Conservation (phyloP, 1,139 yeast genomes). For the Yamadazyma diddensiae region DNA sequence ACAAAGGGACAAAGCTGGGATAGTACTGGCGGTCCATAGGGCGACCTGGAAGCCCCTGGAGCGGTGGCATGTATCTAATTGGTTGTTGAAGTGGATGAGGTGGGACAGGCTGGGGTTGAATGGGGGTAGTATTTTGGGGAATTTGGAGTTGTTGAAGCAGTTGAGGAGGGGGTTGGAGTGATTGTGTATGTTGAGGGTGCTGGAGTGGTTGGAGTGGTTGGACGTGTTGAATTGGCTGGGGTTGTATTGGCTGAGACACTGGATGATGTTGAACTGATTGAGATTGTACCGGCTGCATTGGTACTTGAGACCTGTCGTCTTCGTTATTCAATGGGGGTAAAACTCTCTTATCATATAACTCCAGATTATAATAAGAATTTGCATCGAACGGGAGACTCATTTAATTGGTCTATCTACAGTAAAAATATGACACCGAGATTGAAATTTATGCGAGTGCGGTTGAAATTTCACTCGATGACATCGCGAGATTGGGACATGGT, state of each 20-base stretch:
- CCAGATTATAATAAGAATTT: too few species aligned
- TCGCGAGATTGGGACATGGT: too few species aligned
- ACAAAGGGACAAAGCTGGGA: too few species aligned
- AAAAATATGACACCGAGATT: too few species aligned
- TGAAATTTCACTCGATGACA: too few species aligned
- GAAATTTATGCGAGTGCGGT: too few species aligned
- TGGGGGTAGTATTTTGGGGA: background rate
- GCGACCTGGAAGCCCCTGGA: background rate
- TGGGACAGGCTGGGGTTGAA: background rate
- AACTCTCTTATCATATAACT: too few species aligned
- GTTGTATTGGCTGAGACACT: constrained; percentile 1
- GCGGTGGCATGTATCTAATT: background rate
- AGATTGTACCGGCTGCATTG: background rate
- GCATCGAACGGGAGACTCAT: too few species aligned
- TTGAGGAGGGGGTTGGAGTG: background rate
- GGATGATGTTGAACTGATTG: background rate
- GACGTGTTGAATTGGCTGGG: background rate
- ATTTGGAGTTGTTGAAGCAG: background rate
- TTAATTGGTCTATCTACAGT: too few species aligned
- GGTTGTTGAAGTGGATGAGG: background rate
- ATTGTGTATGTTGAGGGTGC: background rate
- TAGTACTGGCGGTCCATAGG: constrained; percentile 4
- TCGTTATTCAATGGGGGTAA: too few species aligned
- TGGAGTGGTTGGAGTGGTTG: background rate
- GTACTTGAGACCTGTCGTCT: too few species aligned